Percentiles rank a stretch among this genome's conserved stretches.
Conservation (phyloP, 441 rosid genomes). For the Daphne laureola region DNA sequence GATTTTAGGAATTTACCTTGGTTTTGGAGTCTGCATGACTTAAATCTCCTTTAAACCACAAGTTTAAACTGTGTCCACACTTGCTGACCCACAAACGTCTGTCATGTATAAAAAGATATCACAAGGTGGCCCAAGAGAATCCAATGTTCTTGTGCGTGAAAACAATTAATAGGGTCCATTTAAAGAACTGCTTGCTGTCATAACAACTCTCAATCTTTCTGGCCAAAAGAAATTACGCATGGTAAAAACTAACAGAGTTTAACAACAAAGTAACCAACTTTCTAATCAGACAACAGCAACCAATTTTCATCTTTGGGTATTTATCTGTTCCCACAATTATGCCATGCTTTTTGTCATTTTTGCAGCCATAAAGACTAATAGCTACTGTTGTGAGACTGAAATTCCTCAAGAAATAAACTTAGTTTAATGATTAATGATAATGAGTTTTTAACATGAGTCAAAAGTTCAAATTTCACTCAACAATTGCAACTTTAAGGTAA, state of each 20-base stretch:
- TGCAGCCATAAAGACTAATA: constrained; percentile 20
- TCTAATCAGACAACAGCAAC: constrained; percentile 8
- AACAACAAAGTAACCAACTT: constrained; percentile 5
- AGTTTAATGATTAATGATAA: no score
- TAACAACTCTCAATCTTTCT: constrained; percentile 19
- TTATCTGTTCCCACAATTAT: constrained; percentile 7
- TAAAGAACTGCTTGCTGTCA: constrained; percentile 14
- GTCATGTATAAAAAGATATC: constrained; percentile 27
- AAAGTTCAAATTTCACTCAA: no score
- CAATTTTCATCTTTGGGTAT: constrained; percentile 8
- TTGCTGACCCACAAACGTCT: constrained; percentile 53
- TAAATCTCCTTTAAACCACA: constrained; percentile 16
- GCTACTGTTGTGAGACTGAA: not conserved
- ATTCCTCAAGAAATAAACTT: constrained; percentile 4
- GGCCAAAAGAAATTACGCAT: constrained; percentile 17
- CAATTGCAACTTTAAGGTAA: no score
- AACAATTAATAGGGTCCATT: constrained; percentile 30
- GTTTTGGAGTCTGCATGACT: constrained; percentile 73
- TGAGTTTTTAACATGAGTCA: no score
- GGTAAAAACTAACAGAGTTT: not conserved
- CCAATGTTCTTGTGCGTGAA: constrained; percentile 40
- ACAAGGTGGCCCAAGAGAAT: constrained; percentile 25
- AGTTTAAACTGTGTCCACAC: not conserved
- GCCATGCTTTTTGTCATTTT: constrained; percentile 20
- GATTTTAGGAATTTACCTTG: constrained; percentile 39